Evolutionary conservation across 225 moss, liverwort and hornwort species (phyloP).

Genomic region (Sphagnum contortum): DNA sequence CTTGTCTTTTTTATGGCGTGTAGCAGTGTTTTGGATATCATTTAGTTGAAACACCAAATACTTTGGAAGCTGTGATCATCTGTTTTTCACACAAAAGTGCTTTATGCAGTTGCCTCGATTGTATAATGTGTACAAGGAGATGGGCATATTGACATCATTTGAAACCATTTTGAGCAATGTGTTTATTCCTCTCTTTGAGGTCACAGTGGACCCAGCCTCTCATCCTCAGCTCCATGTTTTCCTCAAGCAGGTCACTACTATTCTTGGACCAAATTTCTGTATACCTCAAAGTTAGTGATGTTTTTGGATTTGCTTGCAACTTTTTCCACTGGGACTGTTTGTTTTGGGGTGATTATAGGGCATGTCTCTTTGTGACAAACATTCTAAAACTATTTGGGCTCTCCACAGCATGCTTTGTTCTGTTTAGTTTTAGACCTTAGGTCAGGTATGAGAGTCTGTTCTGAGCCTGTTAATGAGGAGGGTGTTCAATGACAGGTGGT

Average conservation of each 20-base stretch:
- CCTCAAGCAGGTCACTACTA: constrained; percentile 54
- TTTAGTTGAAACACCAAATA: too few relatives aligned
- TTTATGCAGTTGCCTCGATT: constrained; percentile 65
- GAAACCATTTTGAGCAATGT: constrained; percentile 84
- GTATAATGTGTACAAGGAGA: constrained; percentile 89
- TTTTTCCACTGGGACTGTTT: too few relatives aligned
- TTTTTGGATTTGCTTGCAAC: neutral
- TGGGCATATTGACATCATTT: constrained; percentile 84
- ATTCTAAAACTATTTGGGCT: too few relatives aligned
- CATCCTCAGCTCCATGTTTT: constrained; percentile 87
- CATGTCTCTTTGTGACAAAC: too few relatives aligned
- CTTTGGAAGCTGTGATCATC: neutral
- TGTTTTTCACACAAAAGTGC: neutral
- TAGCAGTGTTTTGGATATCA: too few relatives aligned
- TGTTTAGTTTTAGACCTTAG: too few relatives aligned
- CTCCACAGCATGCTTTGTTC: too few relatives aligned
- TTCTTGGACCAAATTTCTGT: neutral
- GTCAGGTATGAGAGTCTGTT: too few relatives aligned
- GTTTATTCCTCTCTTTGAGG: constrained; percentile 85
- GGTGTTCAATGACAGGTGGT: constrained; percentile 45
- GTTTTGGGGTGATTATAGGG: too few relatives aligned
- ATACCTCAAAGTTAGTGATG: neutral
- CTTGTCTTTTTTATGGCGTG: too few relatives aligned
- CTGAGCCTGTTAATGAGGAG: too few relatives aligned
- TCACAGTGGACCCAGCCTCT: constrained; percentile 68